Evolutionary conservation across 352 stramenopile species (phyloP).

Genomic region (Phytophthora hibernalis): DNA sequence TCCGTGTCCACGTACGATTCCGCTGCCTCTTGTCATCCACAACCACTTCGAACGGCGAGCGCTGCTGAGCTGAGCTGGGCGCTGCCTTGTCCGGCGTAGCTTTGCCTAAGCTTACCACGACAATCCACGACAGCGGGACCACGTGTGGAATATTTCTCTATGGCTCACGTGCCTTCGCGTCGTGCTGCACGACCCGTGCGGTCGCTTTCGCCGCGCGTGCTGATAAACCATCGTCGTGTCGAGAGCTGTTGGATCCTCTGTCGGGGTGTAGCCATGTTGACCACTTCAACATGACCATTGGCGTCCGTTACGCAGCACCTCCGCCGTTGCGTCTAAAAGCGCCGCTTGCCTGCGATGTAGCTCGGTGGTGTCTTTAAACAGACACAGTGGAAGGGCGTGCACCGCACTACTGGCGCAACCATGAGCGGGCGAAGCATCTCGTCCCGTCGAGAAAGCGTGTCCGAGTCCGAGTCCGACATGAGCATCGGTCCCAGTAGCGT

Average conservation of each 20-base stretch:
- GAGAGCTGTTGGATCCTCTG: background rate
- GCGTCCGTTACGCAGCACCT: slow-evolving; percentile 19
- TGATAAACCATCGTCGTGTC: slow-evolving; percentile 13
- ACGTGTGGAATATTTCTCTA: too few species aligned
- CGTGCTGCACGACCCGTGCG: too few species aligned
- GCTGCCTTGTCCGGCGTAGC: too few species aligned
- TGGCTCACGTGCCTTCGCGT: background rate
- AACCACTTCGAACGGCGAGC: slow-evolving; percentile 8
- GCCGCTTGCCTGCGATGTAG: background rate
- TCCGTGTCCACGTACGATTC: too few species aligned
- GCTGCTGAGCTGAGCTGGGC: too few species aligned
- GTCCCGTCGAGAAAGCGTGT: slow-evolving; percentile 22
- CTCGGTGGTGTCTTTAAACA: background rate
- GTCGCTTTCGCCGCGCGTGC: slow-evolving; percentile 21
- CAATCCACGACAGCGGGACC: too few species aligned
- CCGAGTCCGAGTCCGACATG: slow-evolving; percentile 34
- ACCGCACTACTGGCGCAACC: background rate
- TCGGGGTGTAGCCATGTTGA: slow-evolving; percentile 24
- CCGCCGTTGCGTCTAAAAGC: slow-evolving; percentile 14
- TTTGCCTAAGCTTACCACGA: too few species aligned
- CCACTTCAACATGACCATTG: slow-evolving; percentile 17
- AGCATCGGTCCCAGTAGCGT: slow-evolving; percentile 33
- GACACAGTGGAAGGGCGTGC: background rate
- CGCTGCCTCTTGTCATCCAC: slow-evolving; percentile 11
- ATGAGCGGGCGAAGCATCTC: slow-evolving; percentile 28